Conservation (phyloP, 2,329 filamentous ascomycete genomes). For the Fusarium gaditjirri region DNA sequence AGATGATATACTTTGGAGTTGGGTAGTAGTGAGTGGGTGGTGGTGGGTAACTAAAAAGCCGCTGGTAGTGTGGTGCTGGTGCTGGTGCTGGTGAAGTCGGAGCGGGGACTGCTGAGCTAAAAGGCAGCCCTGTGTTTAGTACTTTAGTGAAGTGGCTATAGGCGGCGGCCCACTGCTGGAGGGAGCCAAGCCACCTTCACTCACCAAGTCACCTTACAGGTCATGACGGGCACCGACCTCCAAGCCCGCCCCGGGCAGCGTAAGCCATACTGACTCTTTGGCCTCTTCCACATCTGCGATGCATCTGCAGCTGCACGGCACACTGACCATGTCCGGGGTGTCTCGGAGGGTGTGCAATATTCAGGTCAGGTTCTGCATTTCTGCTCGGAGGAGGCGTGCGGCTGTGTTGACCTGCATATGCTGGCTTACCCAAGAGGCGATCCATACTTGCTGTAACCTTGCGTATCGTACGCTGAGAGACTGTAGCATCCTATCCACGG, state of each 20-base stretch:
- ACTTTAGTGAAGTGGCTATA: conserved; percentile 32
- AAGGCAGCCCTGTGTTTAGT: conserved; percentile 35
- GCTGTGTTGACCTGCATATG: conserved; percentile 39
- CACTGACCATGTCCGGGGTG: conserved; percentile 36
- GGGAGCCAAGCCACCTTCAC: conserved; percentile 38
- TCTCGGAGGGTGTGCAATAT: conserved; percentile 24
- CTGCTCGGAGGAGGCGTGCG: conserved; percentile 38
- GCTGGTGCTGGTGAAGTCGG: not conserved
- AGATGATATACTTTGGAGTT: conserved; percentile 48
- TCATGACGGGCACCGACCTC: not conserved
- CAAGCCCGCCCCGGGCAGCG: not conserved
- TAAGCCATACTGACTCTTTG: not conserved
- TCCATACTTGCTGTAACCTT: conserved; percentile 2
- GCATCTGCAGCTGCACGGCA: conserved; percentile 37
- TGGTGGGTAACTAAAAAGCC: conserved; percentile 4
- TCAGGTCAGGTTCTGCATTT: not conserved
- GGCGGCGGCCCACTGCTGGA: conserved; percentile 36
- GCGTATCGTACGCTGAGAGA: not conserved
- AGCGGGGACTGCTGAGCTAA: conserved; percentile 21
- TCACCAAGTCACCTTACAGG: not conserved
- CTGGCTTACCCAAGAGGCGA: conserved; percentile 34
- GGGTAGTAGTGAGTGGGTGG: not conserved
- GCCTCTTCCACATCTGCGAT: conserved; percentile 21
- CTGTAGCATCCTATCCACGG: not conserved
- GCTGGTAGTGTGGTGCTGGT: not conserved